These are phyloP conservation scores for Nicotiana knightiana DNA, from an alignment of 257 asterid species.

Conservation along the genomic window DNA sequence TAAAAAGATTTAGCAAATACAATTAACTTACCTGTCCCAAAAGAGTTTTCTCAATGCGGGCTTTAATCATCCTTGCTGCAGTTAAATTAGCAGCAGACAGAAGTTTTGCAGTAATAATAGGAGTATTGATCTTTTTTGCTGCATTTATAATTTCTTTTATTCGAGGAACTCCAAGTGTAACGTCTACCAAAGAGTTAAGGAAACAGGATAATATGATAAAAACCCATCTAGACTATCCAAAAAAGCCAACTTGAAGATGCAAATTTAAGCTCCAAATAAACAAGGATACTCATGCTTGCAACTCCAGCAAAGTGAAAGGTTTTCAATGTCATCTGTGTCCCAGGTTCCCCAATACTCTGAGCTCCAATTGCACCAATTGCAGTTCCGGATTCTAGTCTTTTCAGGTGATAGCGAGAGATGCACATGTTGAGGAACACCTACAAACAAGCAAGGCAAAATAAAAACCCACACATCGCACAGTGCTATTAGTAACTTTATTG, in stretches of 20 bases:
- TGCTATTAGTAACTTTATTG: conserved; percentile 3
- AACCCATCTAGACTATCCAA: not conserved
- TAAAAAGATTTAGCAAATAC: not conserved
- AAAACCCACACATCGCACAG: not conserved
- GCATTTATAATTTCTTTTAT: conserved; percentile 85
- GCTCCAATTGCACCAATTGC: conserved; percentile 98
- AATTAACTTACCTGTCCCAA: conserved; percentile 61
- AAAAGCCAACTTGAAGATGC: conserved; percentile 8
- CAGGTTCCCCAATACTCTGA: conserved; percentile 96
- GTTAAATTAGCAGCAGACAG: conserved; percentile 32
- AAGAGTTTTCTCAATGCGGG: conserved; percentile 75
- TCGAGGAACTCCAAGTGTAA: conserved; percentile 97
- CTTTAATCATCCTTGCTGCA: conserved; percentile 62
- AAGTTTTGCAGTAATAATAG: conserved; percentile 68
- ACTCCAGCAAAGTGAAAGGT: conserved; percentile 99
- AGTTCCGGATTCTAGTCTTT: conserved; percentile 78
- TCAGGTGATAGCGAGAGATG: conserved; percentile 70
- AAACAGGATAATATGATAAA: conserved; percentile 17
- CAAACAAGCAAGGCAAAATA: not conserved
- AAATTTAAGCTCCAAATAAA: conserved; percentile 12
- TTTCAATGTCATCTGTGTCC: conserved; percentile 97
- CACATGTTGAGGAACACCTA: conserved; percentile 81
- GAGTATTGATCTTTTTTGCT: conserved; percentile 76
- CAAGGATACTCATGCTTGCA: conserved; percentile 99
- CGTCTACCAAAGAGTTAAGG: conserved; percentile 64